phyloP scores from a whole-genome alignment of 108 stramenopile genomes.

The Nitzschia sp. region DNA sequence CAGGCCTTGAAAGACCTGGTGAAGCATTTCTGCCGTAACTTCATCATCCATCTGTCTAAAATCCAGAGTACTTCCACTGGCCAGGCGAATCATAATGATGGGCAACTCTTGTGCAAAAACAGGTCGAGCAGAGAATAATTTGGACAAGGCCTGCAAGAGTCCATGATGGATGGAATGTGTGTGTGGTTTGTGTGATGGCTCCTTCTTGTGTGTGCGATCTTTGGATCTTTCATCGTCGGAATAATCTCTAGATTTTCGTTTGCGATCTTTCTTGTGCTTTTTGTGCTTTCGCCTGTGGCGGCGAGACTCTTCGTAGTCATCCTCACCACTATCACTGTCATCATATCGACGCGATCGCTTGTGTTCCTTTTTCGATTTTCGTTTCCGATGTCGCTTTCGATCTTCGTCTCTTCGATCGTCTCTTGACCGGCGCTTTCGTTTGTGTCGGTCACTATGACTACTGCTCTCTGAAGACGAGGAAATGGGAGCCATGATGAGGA shows the following conservation, averaged over 20 bases:
- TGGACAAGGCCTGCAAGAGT: conserved; percentile 30
- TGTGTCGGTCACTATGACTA: too few relatives aligned
- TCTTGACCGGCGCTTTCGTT: too few relatives aligned
- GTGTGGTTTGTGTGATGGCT: background rate
- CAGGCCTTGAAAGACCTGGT: conserved; percentile 28
- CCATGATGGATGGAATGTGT: conserved; percentile 8
- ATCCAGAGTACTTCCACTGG: conserved; percentile 49
- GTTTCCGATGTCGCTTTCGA: too few relatives aligned
- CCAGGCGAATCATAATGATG: conserved; percentile 50
- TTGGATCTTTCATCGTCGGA: conserved; percentile 6
- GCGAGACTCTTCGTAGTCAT: conserved; percentile 2
- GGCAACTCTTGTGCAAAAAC: conserved; percentile 40
- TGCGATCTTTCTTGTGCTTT: conserved; percentile 16
- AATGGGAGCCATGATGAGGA: too few relatives aligned
- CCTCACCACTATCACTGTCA: conserved; percentile 15
- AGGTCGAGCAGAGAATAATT: conserved; percentile 32
- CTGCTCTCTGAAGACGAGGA: too few relatives aligned
- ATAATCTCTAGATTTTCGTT: conserved; percentile 4
- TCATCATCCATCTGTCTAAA: conserved; percentile 40
- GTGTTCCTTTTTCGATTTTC: too few relatives aligned
- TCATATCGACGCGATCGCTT: background rate
- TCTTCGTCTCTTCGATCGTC: too few relatives aligned
- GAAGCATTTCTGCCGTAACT: conserved; percentile 17
- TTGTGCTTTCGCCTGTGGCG: conserved; percentile 2
- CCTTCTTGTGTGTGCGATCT: conserved; percentile 7